These are phyloP conservation scores for Lunasporangiospora selenospora DNA, from an alignment of 192 early-diverging fungal species.

Conservation along the genomic window DNA sequence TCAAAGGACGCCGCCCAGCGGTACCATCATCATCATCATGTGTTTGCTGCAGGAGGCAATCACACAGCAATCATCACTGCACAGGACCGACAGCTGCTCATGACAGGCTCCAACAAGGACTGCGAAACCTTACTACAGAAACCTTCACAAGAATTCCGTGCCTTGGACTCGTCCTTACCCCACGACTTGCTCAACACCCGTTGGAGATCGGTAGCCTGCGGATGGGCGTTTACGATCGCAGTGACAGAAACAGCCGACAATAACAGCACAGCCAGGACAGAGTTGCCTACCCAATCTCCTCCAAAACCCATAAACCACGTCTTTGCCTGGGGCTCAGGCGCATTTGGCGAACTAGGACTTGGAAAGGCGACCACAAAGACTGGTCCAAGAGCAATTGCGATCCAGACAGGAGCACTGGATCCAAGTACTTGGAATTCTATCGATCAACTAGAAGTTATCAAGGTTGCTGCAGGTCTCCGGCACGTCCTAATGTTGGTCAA, in stretches of 20 bases:
- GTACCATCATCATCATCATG: constrained; percentile 1
- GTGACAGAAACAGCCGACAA: constrained; percentile 36
- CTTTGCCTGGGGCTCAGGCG: constrained; percentile 61
- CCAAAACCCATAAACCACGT: constrained; percentile 15
- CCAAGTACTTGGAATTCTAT: neutral
- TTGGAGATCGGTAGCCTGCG: constrained; percentile 62
- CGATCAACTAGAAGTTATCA: constrained; percentile 30
- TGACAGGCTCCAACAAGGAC: constrained; percentile 56
- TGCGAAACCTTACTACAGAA: constrained; percentile 50
- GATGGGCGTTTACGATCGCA: constrained; percentile 67
- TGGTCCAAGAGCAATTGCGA: constrained; percentile 12
- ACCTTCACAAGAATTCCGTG: constrained; percentile 9
- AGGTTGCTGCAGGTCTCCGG: constrained; percentile 68
- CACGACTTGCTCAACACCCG: neutral
- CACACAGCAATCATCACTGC: constrained; percentile 63
- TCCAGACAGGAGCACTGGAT: constrained; percentile 6
- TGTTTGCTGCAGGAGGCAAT: constrained; percentile 71
- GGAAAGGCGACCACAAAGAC: constrained; percentile 33
- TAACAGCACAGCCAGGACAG: too few species aligned
- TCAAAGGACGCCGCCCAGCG: too few species aligned
- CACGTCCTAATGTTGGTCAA: constrained; percentile 63
- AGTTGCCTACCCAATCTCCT: too few species aligned
- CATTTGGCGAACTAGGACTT: constrained; percentile 59
- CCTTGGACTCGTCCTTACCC: too few species aligned
- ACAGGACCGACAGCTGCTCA: constrained; percentile 41